Evolutionary conservation across 192 early-diverging fungal species (phyloP).

Genomic region (Chytriomyces sp.): DNA sequence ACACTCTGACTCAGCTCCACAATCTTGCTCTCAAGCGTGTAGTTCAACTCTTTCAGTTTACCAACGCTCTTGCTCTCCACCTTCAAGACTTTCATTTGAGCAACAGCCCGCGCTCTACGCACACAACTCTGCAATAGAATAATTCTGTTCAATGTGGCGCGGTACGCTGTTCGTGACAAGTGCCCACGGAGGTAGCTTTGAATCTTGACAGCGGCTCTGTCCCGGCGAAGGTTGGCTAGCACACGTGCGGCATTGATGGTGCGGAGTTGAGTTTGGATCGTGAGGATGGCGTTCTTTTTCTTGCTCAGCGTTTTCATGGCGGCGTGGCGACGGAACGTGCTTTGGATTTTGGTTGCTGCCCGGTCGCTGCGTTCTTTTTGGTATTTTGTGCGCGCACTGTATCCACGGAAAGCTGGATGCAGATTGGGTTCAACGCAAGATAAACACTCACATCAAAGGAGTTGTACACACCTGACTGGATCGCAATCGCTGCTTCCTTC

Average conservation of each 20-base stretch:
- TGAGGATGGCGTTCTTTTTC: slow-evolving; percentile 42
- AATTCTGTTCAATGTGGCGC: slow-evolving; percentile 61
- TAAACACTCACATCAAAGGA: slow-evolving; percentile 22
- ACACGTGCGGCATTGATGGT: slow-evolving; percentile 60
- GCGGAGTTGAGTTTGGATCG: slow-evolving; percentile 54
- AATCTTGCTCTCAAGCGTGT: slow-evolving; percentile 91
- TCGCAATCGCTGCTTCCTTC: slow-evolving; percentile 56
- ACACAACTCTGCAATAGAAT: slow-evolving; percentile 83
- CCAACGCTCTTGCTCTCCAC: slow-evolving; percentile 85
- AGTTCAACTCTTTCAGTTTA: slow-evolving; percentile 88
- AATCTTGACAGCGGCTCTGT: slow-evolving; percentile 72
- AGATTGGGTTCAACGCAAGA: slow-evolving; percentile 30
- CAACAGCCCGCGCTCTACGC: slow-evolving; percentile 75
- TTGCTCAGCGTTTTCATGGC: slow-evolving; percentile 42
- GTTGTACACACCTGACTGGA: slow-evolving; percentile 56
- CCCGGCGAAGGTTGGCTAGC: slow-evolving; percentile 60
- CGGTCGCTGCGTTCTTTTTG: slow-evolving; percentile 56
- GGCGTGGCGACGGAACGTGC: slow-evolving; percentile 67
- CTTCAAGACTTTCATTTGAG: slow-evolving; percentile 69
- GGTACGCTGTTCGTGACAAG: slow-evolving; percentile 65
- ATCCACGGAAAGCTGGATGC: slow-evolving; percentile 55
- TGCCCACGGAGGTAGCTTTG: slow-evolving; percentile 76
- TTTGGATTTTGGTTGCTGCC: slow-evolving; percentile 77
- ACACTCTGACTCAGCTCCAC: slow-evolving; percentile 84
- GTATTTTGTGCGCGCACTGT: slow-evolving; percentile 69